Evolutionary conservation across 2,329 filamentous ascomycete genomes (phyloP), one percentile per base, ranked within the genome.

Genomic region (Aspergillus japonicus): DNA sequence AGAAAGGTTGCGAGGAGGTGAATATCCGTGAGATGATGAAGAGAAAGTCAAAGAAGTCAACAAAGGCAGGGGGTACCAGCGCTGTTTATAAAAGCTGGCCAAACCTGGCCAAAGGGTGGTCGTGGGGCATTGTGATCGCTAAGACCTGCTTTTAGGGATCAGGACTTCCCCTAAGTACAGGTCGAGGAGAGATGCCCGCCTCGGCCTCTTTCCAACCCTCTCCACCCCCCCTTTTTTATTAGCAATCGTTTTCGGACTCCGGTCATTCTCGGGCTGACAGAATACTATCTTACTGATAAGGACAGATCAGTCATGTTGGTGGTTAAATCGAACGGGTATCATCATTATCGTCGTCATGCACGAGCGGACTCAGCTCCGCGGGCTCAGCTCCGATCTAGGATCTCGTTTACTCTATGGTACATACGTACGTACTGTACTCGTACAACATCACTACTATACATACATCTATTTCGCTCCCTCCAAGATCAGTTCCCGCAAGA

Each of bases 401-500:
- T 35, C 33, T 16, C 16, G 47, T 47, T 47, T 39, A 50, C 26
- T 10, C 26, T 8, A 23, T 23, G 23, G 23, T 23, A 23, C 23
- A 8, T 29, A 29, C 26, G 8, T 29, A 29, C 26, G 26, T 8
- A 29, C 26, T 50, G 26, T 44, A 57, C 48, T 33, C 33, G 14
- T 31, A 39, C 50, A 35, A 29, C 42, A 33, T 14, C 54, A 48
- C 6, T 33, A 33, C 53, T 57, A 52, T 47, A 55, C 54, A 52
- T 47, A 55, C 54, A 54, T 50, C 60, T 60, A 39, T 39, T 35
- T 42, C 26, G 31, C n/a, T 6, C 60, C 56, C 56, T 62, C 64
- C 52, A 76, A 62, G 52, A 86, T 75, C 48, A 86, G 66, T 67
- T 80, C 76, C 58, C 78, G 77, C 35, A 89, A 71, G 11, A 84